Percentiles rank a stretch among this genome's conserved stretches.
Conservation (phyloP, 176 grass and related monocot species). For the Cenchrus americanus region DNA sequence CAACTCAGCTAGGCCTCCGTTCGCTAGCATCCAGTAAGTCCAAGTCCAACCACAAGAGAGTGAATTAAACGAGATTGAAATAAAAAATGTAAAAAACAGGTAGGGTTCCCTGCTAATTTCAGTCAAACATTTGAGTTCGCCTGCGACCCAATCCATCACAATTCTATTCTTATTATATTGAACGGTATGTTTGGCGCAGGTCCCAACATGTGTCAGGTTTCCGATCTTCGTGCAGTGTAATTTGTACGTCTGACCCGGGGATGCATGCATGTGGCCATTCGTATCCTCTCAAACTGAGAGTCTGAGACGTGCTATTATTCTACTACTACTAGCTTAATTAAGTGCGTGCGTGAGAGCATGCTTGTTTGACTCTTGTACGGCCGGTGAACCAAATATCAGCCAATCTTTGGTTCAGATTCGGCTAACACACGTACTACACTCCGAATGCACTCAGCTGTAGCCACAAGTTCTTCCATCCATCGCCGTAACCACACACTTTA, state of each 20-base stretch:
- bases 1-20: no score
- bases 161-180: no score
- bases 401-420: no score
- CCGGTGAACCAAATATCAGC: neutral
- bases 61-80: no score
- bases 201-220: slow-evolving; percentile 1
- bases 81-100: no score
- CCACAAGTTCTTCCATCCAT: neutral
- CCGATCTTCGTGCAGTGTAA: slow-evolving; percentile 3
- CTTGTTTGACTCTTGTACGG: neutral
- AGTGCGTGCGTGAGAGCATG: neutral
- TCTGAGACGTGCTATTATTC: neutral
- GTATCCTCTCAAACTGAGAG: neutral
- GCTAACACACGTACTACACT: no score
- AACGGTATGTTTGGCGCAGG: neutral
- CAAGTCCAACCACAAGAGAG: no score
- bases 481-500: slow-evolving; percentile 9
- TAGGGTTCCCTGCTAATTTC: no score
- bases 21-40: no score
- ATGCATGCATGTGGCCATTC: neutral
- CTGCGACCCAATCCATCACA: neutral
- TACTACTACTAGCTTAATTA: neutral
- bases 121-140: neutral
- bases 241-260: neutral
- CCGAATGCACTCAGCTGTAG: neutral